phyloP scores from a whole-genome alignment of 2,329 filamentous ascomycete species.

The Exserohilum turcica region DNA sequence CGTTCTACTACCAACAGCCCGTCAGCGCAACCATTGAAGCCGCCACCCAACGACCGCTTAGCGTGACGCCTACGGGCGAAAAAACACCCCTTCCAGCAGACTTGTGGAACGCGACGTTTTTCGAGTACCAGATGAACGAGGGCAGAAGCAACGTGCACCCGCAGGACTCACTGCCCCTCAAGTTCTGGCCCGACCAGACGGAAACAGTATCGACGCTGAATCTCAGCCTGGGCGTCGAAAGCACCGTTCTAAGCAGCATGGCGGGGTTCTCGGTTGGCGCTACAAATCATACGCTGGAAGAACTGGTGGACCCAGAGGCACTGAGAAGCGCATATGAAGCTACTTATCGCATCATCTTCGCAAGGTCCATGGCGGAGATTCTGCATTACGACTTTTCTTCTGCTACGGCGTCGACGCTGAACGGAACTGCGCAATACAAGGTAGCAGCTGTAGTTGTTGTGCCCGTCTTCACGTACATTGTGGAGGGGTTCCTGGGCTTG shows the following conservation, averaged over 20 bases:
- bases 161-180: slow-evolving; percentile 11
- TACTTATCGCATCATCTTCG: slow-evolving; percentile 53
- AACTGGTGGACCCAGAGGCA: slow-evolving; percentile 42
- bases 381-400: slow-evolving; percentile 18
- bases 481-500: slow-evolving; percentile 41
- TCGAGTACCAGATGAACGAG: slow-evolving; percentile 19
- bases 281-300: slow-evolving; percentile 27
- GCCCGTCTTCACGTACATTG: slow-evolving; percentile 46
- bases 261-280: slow-evolving; percentile 48
- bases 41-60: not conserved
- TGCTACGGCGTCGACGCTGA: too few species aligned
- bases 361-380: slow-evolving; percentile 43
- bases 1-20: slow-evolving; percentile 53
- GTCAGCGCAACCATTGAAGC: slow-evolving; percentile 50
- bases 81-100: slow-evolving; percentile 28
- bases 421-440: slow-evolving; percentile 7
- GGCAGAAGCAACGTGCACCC: not conserved
- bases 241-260: slow-evolving; percentile 29
- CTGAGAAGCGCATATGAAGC: slow-evolving; percentile 46
- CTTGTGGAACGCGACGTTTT: slow-evolving; percentile 47
- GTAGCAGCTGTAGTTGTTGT: slow-evolving; percentile 47
- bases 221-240: not conserved
- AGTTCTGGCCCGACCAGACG: slow-evolving; percentile 12
- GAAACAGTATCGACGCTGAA: slow-evolving; percentile 15
- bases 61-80: slow-evolving; percentile 23